phyloP scores from a whole-genome alignment of 331 rosid genomes.

The Prunus yedoensis region DNA sequence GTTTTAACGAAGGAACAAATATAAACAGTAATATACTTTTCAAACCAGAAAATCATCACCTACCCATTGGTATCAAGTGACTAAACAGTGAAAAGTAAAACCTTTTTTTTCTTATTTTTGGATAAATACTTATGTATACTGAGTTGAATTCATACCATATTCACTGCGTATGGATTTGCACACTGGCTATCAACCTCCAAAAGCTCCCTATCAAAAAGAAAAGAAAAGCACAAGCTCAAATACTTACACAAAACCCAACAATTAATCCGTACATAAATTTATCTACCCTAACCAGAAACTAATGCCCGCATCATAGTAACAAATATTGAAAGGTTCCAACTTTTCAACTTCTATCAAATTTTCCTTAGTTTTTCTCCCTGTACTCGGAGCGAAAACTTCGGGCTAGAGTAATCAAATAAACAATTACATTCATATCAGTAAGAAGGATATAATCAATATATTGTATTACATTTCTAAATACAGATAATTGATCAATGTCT shows the following conservation, averaged over 20 bases:
- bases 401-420: background rate
- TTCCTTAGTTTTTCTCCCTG: background rate
- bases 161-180: background rate
- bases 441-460: background rate
- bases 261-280: background rate
- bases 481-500: background rate
- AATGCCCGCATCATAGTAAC: background rate
- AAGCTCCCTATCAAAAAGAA: slow-evolving; percentile 9
- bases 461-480: background rate
- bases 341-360: background rate
- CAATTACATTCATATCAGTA: background rate
- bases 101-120: background rate
- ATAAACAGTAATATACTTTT: background rate
- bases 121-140: background rate
- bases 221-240: background rate
- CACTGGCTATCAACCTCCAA: slow-evolving; percentile 1
- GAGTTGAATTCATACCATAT: slow-evolving; percentile 14
- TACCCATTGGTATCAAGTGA: background rate
- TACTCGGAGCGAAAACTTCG: background rate
- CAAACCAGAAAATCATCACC: background rate
- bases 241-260: background rate
- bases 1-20: background rate
- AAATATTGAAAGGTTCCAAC: background rate
- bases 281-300: background rate
- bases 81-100: background rate